These are phyloP conservation scores for Brasenia schreberi DNA, from an alignment of 164 flowering plant genomes.

Conservation along the genomic window DNA sequence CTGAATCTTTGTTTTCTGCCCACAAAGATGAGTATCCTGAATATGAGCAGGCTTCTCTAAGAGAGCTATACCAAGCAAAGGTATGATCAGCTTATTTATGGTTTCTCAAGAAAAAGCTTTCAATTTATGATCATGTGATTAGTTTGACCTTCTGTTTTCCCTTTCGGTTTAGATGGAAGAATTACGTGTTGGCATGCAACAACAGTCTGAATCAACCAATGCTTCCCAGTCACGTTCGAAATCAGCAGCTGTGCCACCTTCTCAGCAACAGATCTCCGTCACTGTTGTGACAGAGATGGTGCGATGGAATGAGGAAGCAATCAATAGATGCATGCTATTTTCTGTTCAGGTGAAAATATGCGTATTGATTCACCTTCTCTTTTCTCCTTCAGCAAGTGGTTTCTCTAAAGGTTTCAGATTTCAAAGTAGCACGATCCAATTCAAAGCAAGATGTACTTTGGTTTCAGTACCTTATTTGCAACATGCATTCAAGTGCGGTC, in stretches of 20 bases:
- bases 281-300: constrained; percentile 96
- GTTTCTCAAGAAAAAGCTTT: neutral
- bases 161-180: constrained; percentile 61
- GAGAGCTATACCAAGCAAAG: constrained; percentile 85
- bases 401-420: too few species aligned
- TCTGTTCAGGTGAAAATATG: constrained; percentile 56
- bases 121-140: neutral
- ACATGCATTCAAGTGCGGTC: too few species aligned
- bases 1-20: constrained; percentile 74
- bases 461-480: too few species aligned
- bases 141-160: neutral
- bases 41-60: constrained; percentile 83
- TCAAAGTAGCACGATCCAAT: too few species aligned
- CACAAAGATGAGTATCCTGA: constrained; percentile 95
- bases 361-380: too few species aligned
- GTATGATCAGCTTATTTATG: constrained; percentile 14
- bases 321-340: constrained; percentile 79
- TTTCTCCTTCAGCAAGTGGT: too few species aligned
- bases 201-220: constrained; percentile 40
- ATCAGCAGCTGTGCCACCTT: constrained; percentile 68
- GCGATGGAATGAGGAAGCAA: constrained; percentile 99
- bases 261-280: constrained; percentile 89
- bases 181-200: constrained; percentile 68
- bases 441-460: too few species aligned
- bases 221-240: constrained; percentile 87